Base-by-base conservation (phyloP, 2,329 filamentous ascomycete genomes). In the Chaetomiaceae sp. region DNA sequence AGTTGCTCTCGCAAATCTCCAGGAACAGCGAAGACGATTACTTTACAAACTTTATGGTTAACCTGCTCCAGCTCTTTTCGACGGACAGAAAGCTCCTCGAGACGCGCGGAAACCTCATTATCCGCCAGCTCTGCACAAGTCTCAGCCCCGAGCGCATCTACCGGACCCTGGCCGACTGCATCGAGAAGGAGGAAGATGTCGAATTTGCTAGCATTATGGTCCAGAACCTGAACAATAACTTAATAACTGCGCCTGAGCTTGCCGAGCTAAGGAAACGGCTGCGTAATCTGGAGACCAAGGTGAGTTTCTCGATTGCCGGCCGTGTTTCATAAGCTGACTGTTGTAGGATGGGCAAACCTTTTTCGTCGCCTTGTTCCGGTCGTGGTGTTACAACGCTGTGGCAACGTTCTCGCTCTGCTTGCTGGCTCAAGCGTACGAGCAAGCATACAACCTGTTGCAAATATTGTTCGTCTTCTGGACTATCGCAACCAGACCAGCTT, bases 171-270 rank as follows among this genome's bases (percentile, higher is more conserved):
- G 95, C 94, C 23, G 94, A 99, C 63, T 96, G 94, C 62, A 87
- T 99, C 9, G 94, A 97, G 69, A 95, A 91, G 66, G 94, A 99
- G 69, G 94, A 97, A 71, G 94, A 99, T 67, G 84, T 99, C 37
- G 95, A 99, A 68, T 99, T 99, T 70, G 92, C 94, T 14, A 96
- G 92, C 67, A 97, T 99, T 63, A 99, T 99, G 94, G 90, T 99
- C 27, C 94, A 99, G 69, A 97, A 97, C 64, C 78, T 99, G 48
- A 99, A 99, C 73, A 99, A 99, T 70, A 99, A 99, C 64, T 84
- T 99, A 50, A 96, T 99, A 60, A 99, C 95, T 1, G 94, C 95
- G 0, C 94, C 95, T 1, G 91, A 99, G 69, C 76, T 99, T 27
- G 84, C 89, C 1, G 95, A 97, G 62, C 77, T 99, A 58, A 84